These are phyloP conservation scores for Echium plantagineum DNA, from an alignment of 257 asterid species.

Conservation along the genomic window DNA sequence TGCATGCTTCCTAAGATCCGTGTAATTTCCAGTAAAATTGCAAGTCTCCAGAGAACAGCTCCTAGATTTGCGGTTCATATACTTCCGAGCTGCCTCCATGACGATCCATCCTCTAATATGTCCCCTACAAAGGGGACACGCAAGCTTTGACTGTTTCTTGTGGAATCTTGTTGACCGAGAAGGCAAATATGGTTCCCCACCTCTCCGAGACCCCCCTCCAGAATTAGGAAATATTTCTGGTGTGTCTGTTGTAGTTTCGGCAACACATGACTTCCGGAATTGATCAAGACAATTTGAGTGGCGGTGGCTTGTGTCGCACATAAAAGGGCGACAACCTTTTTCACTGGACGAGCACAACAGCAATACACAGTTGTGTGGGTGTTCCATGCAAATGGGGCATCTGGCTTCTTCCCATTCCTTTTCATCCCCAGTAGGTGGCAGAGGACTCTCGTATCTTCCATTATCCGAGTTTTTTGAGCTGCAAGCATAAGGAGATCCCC, in stretches of 20 bases:
- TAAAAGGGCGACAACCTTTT: slow-evolving; percentile 66
- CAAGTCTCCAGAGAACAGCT: slow-evolving; percentile 63
- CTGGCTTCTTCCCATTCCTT: slow-evolving; percentile 62
- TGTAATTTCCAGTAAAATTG: slow-evolving; percentile 41
- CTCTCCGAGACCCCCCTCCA: slow-evolving; percentile 1
- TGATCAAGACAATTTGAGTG: slow-evolving; percentile 74
- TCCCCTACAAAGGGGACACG: slow-evolving; percentile 82
- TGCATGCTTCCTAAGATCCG: slow-evolving; percentile 66
- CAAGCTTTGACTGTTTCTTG: slow-evolving; percentile 16
- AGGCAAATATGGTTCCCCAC: slow-evolving; percentile 5
- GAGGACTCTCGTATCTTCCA: slow-evolving; percentile 13
- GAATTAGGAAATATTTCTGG: slow-evolving; percentile 6
- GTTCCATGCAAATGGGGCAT: slow-evolving; percentile 70
- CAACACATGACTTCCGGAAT: slow-evolving; percentile 30
- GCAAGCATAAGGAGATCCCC: slow-evolving; percentile 48
- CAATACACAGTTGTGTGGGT: slow-evolving; percentile 58
- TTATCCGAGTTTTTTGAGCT: slow-evolving; percentile 26
- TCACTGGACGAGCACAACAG: slow-evolving; percentile 48
- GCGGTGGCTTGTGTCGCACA: slow-evolving; percentile 75
- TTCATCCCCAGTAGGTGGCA: slow-evolving; percentile 26
- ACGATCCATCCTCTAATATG: slow-evolving; percentile 35
- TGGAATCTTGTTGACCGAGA: slow-evolving; percentile 6
- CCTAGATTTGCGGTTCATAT: slow-evolving; percentile 47
- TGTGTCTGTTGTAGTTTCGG: slow-evolving; percentile 11
- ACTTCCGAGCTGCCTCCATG: slow-evolving; percentile 31